These are phyloP conservation scores for Cinchona pubescens DNA, from an alignment of 257 asterid species.

Conservation along the genomic window DNA sequence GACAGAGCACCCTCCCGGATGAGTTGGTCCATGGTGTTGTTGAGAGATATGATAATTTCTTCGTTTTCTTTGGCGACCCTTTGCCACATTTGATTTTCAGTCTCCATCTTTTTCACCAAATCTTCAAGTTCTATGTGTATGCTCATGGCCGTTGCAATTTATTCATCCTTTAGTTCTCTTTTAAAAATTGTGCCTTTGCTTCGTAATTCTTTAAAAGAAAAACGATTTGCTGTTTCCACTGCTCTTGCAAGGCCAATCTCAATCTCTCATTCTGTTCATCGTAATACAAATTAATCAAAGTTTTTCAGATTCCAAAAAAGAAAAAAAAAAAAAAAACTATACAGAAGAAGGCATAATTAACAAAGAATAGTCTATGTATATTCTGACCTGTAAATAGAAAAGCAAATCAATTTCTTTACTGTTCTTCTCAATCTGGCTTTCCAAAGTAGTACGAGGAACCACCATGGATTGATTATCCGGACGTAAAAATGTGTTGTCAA, in stretches of 20 bases:
- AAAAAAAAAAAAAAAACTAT: too few relatives aligned
- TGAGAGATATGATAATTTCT: slow-evolving; percentile 42
- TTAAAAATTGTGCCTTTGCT: slow-evolving; percentile 33
- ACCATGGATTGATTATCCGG: slow-evolving; percentile 11
- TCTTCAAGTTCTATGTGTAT: slow-evolving; percentile 49
- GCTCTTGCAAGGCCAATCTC: slow-evolving; percentile 52
- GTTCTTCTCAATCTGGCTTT: slow-evolving; percentile 42
- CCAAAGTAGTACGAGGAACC: slow-evolving; percentile 26
- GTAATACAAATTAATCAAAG: neutral
- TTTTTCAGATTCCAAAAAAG: neutral
- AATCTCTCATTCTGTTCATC: slow-evolving; percentile 57
- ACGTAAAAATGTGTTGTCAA: neutral
- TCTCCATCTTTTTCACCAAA: slow-evolving; percentile 35
- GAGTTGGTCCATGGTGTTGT: slow-evolving; percentile 48
- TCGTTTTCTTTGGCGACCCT: slow-evolving; percentile 52
- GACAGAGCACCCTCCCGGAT: slow-evolving; percentile 30
- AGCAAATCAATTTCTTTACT: slow-evolving; percentile 49
- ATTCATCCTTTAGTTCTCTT: slow-evolving; percentile 57
- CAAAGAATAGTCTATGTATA: neutral
- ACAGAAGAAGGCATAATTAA: neutral
- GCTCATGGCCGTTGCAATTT: slow-evolving; percentile 38
- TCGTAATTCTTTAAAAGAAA: slow-evolving; percentile 45
- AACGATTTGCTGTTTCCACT: slow-evolving; percentile 38
- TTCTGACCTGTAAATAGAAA: slow-evolving; percentile 52
- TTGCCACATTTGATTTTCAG: slow-evolving; percentile 61